Evolutionary conservation across 345 rosid species (phyloP).

Genomic region (Rhodomyrtus tomentosa): DNA sequence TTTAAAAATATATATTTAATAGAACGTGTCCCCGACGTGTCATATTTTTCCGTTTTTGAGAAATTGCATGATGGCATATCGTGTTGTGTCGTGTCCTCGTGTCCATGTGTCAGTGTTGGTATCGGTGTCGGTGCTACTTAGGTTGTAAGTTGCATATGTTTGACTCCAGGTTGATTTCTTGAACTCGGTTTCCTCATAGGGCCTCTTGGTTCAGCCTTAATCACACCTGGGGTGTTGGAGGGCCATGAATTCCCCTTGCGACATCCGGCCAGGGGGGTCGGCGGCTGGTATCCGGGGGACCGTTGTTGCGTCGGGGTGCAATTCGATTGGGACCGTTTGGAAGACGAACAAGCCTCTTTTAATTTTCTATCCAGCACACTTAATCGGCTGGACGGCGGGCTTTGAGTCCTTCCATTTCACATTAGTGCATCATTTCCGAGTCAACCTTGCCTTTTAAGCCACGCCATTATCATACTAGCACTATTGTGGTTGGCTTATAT

Average conservation of each 20-base stretch:
- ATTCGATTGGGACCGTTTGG: neutral
- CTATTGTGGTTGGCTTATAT: neutral
- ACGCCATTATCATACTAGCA: neutral
- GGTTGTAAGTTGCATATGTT: neutral
- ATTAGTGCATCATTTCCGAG: neutral
- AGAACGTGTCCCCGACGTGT: too few species aligned
- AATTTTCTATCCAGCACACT: neutral
- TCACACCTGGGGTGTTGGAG: too few species aligned
- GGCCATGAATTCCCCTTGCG: too few species aligned
- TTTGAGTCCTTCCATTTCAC: neutral
- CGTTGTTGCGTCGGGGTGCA: neutral
- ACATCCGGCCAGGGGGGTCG: neutral
- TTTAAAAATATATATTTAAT: too few species aligned
- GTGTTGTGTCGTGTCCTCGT: too few species aligned
- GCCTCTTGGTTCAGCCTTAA: too few species aligned
- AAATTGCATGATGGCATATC: too few species aligned
- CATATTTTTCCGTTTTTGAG: too few species aligned
- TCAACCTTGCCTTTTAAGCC: neutral
- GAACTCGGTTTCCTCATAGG: too few species aligned
- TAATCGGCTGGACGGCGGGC: neutral
- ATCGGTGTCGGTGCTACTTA: neutral
- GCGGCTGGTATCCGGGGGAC: neutral
- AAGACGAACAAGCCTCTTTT: neutral
- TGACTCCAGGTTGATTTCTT: neutral
- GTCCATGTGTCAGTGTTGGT: too few species aligned